A percentile compares a stretch with the other conserved stretches of the same genome.
Evolutionary conservation across 2,329 filamentous ascomycete genomes (phyloP).

Genomic region (Diaporthe eres): DNA sequence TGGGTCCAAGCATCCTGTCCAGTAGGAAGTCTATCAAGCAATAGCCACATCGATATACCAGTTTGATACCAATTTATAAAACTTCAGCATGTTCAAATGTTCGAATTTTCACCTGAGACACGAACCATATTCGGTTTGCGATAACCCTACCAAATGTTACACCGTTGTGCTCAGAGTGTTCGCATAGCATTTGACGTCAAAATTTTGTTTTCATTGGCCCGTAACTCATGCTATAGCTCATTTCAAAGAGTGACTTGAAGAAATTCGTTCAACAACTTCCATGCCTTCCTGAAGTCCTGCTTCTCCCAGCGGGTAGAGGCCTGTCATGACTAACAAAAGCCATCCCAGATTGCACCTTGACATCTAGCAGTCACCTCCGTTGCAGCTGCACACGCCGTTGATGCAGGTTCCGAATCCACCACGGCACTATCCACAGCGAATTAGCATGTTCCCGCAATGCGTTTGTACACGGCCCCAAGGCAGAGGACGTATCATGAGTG

Average conservation of each 20-base stretch:
- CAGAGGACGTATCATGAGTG: too few species aligned
- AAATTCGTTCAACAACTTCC: background rate
- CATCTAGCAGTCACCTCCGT: constrained; percentile 35
- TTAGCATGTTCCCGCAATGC: background rate
- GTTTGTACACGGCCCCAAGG: background rate
- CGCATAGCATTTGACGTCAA: background rate
- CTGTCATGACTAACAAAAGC: too few species aligned
- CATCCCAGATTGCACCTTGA: too few species aligned
- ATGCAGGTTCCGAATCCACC: constrained; percentile 36
- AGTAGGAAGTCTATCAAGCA: too few species aligned
- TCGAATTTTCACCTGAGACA: background rate
- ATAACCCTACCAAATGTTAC: too few species aligned
- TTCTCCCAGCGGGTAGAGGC: background rate
- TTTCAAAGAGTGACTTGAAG: constrained; percentile 23
- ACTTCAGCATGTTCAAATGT: too few species aligned
- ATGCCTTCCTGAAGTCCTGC: background rate
- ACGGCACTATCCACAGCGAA: constrained; percentile 4
- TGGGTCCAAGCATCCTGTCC: too few species aligned
- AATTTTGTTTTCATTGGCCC: constrained; percentile 11
- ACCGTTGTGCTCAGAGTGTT: background rate
- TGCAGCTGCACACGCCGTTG: constrained; percentile 33
- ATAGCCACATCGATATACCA: too few species aligned
- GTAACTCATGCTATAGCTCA: constrained; percentile 9
- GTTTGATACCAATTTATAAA: too few species aligned
- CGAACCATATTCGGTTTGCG: too few species aligned